phyloP scores from a whole-genome alignment of 257 asterid genomes.

The Scutellaria minor region DNA sequence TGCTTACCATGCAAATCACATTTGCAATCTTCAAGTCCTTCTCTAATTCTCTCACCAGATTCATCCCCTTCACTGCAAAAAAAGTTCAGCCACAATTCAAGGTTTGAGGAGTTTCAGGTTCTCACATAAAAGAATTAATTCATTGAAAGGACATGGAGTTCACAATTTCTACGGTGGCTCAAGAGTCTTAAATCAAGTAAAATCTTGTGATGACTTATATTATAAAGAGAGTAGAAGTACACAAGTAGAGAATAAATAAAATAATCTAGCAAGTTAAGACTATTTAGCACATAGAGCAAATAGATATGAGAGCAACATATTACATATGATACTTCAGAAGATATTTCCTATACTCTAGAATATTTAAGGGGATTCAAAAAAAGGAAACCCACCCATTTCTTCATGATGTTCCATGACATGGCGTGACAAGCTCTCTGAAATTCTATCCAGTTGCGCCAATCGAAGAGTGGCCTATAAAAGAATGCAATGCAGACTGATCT shows the following conservation, averaged over 20 bases:
- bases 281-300: slow-evolving; percentile 23
- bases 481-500: slow-evolving; percentile 45
- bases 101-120: slow-evolving; percentile 23
- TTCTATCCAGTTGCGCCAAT: slow-evolving; percentile 84
- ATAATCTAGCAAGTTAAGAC: slow-evolving; percentile 27
- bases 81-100: slow-evolving; percentile 34
- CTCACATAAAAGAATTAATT: slow-evolving; percentile 28
- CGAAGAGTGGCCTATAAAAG: slow-evolving; percentile 85
- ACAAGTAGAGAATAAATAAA: slow-evolving; percentile 13
- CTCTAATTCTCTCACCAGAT: slow-evolving; percentile 94
- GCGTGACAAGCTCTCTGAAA: slow-evolving; percentile 85
- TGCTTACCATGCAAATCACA: slow-evolving; percentile 99
- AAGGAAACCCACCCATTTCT: slow-evolving; percentile 87
- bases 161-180: not conserved
- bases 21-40: slow-evolving; percentile 98
- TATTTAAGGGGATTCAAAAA: slow-evolving; percentile 29
- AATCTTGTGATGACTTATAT: slow-evolving; percentile 19
- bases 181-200: slow-evolving; percentile 29
- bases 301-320: slow-evolving; percentile 13
- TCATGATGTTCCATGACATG: slow-evolving; percentile 99
- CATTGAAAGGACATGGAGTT: slow-evolving; percentile 17
- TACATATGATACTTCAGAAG: slow-evolving; percentile 24
- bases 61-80: slow-evolving; percentile 92
- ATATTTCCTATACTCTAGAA: slow-evolving; percentile 14
- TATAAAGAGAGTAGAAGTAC: not conserved